A percentile compares a stretch with the other conserved stretches of the same genome.
phyloP scores from a whole-genome alignment of 2,329 filamentous ascomycete genomes.

The Aciculosporium take region DNA sequence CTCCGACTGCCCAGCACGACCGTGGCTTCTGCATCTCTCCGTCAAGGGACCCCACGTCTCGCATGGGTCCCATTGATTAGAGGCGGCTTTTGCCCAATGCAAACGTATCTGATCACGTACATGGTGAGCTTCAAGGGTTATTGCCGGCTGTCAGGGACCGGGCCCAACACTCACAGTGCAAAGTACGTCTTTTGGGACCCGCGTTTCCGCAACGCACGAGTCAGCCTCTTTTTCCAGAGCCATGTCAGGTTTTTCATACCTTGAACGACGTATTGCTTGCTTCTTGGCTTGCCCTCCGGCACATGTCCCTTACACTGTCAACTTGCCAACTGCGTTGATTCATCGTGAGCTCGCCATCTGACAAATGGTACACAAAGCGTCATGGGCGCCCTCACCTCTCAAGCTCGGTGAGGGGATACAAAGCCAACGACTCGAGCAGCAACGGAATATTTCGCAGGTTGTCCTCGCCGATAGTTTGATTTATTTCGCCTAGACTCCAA shows the following conservation, averaged over 20 bases:
- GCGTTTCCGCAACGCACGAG: not conserved
- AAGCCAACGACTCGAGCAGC: constrained; percentile 38
- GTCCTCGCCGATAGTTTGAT: constrained; percentile 36
- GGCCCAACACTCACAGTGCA: constrained; percentile 34
- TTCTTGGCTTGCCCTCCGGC: constrained; percentile 40
- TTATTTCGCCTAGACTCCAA: constrained; percentile 28
- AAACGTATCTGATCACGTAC: constrained; percentile 36
- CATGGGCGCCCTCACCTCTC: constrained; percentile 25
- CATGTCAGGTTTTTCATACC: constrained; percentile 20
- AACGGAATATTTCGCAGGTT: constrained; percentile 41
- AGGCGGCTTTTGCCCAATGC: constrained; percentile 44
- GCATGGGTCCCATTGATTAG: too few species aligned
- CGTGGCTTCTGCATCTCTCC: too few species aligned
- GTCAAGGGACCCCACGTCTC: too few species aligned
- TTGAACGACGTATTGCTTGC: constrained; percentile 40
- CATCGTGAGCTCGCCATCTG: not conserved
- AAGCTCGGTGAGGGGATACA: constrained; percentile 41
- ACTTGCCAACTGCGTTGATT: constrained; percentile 30
- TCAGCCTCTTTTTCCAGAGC: not conserved
- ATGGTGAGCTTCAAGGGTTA: not conserved
- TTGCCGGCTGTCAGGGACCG: not conserved
- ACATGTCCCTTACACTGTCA: constrained; percentile 37
- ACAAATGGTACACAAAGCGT: not conserved
- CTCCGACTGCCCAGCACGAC: too few species aligned
- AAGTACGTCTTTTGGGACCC: constrained; percentile 39